Conservation (phyloP, 2,329 filamentous ascomycete genomes). For the Fusarium solani-melongenae region DNA sequence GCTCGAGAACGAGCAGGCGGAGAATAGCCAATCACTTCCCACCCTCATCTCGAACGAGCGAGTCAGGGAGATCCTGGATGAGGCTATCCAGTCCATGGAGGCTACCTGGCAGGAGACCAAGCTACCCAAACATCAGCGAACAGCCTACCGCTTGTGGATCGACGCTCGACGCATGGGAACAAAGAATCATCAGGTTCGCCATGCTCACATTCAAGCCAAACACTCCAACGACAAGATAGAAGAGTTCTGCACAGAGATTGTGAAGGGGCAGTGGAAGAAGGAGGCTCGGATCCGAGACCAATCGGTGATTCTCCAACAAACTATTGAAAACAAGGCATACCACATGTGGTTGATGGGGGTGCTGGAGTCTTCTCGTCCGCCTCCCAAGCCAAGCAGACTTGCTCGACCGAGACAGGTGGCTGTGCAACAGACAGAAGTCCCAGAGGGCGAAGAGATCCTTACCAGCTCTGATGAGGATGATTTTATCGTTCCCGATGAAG, state of each 20-base stretch:
- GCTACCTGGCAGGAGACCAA: slow-evolving; percentile 69
- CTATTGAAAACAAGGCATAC: slow-evolving; percentile 69
- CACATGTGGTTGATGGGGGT: slow-evolving; percentile 61
- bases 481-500: slow-evolving; percentile 59
- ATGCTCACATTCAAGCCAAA: slow-evolving; percentile 55
- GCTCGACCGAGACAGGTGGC: slow-evolving; percentile 29
- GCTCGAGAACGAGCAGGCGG: slow-evolving; percentile 14
- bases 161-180: slow-evolving; percentile 59
- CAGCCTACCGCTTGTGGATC: slow-evolving; percentile 72
- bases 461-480: slow-evolving; percentile 61
- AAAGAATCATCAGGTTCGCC: slow-evolving; percentile 52
- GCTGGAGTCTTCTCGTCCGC: slow-evolving; percentile 54
- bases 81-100: slow-evolving; percentile 62
- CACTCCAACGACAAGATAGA: slow-evolving; percentile 62
- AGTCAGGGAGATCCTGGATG: slow-evolving; percentile 64
- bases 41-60: slow-evolving; percentile 52
- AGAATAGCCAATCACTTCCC: not conserved
- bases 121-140: slow-evolving; percentile 64
- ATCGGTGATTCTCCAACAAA: slow-evolving; percentile 71
- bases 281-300: slow-evolving; percentile 64
- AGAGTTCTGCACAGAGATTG: slow-evolving; percentile 66
- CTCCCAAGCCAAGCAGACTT: slow-evolving; percentile 48
- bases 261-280: slow-evolving; percentile 62
- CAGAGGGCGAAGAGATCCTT: slow-evolving; percentile 60
- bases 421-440: not conserved